Evolutionary conservation across 2,329 filamentous ascomycete species (phyloP).

Genomic region (Nothophoma quercina): DNA sequence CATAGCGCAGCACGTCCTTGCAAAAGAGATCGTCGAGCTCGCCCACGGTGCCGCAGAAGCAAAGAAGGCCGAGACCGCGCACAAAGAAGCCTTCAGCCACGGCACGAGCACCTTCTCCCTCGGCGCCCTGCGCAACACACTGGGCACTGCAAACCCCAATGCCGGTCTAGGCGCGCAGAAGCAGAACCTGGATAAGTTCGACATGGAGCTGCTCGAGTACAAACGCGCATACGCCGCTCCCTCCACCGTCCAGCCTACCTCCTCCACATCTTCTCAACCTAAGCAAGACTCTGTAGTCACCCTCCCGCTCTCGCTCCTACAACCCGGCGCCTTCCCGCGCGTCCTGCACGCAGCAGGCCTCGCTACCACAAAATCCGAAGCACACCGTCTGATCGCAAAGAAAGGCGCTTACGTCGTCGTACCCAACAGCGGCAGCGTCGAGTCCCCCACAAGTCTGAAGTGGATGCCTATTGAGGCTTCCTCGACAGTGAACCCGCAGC

Average conservation of each 20-base stretch:
- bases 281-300: conserved; percentile 64
- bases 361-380: conserved; percentile 64
- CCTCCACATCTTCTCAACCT: conserved; percentile 12
- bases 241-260: conserved; percentile 21
- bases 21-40: conserved; percentile 80
- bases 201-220: conserved; percentile 29
- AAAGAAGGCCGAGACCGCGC: conserved; percentile 65
- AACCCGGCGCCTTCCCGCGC: conserved; percentile 62
- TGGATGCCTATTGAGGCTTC: conserved; percentile 71
- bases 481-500: conserved; percentile 63
- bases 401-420: conserved; percentile 66
- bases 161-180: conserved; percentile 4
- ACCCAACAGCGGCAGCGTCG: conserved; percentile 54
- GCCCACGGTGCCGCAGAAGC: conserved; percentile 76
- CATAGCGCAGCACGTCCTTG: conserved; percentile 81
- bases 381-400: conserved; percentile 63
- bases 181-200: conserved; percentile 17
- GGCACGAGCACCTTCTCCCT: conserved; percentile 42
- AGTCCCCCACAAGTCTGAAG: conserved; percentile 56
- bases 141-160: conserved; percentile 18
- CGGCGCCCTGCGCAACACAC: conserved; percentile 30
- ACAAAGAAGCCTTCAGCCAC: conserved; percentile 56
- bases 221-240: conserved; percentile 37
- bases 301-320: conserved; percentile 66
- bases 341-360: conserved; percentile 69